Evolutionary conservation across 2,329 filamentous ascomycete genomes (phyloP).

Genomic region (Botryotinia convoluta): DNA sequence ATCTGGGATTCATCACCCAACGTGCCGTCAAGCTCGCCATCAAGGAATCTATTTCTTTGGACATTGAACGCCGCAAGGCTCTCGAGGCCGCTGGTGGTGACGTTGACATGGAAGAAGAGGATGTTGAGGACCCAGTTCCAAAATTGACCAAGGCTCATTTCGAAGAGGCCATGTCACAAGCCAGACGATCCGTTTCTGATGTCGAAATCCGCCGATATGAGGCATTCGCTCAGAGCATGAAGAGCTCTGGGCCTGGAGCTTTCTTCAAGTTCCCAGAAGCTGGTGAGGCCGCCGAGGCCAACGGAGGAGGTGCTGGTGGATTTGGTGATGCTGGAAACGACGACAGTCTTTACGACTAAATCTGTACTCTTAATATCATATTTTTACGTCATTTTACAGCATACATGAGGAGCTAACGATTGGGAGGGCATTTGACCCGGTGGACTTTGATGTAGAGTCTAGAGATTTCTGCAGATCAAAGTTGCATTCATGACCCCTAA

Average conservation of each 20-base stretch:
- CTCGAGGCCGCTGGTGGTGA: constrained; percentile 82
- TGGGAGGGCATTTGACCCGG: constrained; percentile 19
- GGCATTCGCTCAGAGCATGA: constrained; percentile 98
- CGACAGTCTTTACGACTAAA: constrained; percentile 94
- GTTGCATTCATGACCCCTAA: constrained; percentile 5
- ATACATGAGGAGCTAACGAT: constrained; percentile 24
- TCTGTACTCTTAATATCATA: constrained; percentile 35
- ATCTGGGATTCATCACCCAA: constrained; percentile 98
- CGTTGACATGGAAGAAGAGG: constrained; percentile 77
- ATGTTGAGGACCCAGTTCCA: constrained; percentile 87
- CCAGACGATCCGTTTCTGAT: constrained; percentile 89
- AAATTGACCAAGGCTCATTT: constrained; percentile 96
- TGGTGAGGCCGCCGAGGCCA: constrained; percentile 57
- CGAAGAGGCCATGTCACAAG: constrained; percentile 96
- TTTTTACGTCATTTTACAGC: constrained; percentile 24
- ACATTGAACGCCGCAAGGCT: constrained; percentile 88
- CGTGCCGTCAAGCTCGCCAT: constrained; percentile 99
- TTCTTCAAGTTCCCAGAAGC: constrained; percentile 93
- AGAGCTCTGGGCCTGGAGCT: constrained; percentile 90
- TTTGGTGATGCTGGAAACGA: constrained; percentile 90
- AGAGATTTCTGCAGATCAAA: constrained; percentile 20
- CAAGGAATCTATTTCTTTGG: constrained; percentile 86
- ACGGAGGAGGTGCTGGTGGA: constrained; percentile 49
- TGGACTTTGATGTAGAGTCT: constrained; percentile 25
- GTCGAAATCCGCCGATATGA: constrained; percentile 98